Evolutionary conservation across 2,329 filamentous ascomycete genomes (phyloP).

Genomic region (Aureobasidium musti): DNA sequence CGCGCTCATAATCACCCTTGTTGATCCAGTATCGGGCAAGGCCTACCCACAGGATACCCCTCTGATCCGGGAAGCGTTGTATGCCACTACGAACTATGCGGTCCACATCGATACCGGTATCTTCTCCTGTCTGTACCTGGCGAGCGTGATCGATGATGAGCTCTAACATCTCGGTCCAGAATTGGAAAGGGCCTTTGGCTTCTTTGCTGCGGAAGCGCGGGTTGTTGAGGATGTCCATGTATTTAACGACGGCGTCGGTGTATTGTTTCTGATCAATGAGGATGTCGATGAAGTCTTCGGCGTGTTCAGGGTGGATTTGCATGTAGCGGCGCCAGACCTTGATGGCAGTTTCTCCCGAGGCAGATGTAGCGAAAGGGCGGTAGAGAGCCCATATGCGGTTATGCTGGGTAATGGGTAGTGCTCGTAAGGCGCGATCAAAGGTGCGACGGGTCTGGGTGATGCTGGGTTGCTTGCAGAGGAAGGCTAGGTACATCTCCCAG

Average conservation of each 20-base stretch:
- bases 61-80: conserved; percentile 84
- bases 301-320: conserved; percentile 93
- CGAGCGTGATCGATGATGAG: conserved; percentile 82
- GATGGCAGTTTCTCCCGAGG: conserved; percentile 84
- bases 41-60: conserved; percentile 92
- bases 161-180: conserved; percentile 98
- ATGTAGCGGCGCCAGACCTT: conserved; percentile 95
- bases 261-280: conserved; percentile 79
- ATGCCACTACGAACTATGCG: conserved; percentile 92
- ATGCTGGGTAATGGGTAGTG: conserved; percentile 91
- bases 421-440: conserved; percentile 89
- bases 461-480: conserved; percentile 87
- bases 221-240: conserved; percentile 91
- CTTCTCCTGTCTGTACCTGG: conserved; percentile 76
- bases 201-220: conserved; percentile 88
- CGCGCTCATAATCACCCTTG: conserved; percentile 86
- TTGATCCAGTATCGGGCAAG: conserved; percentile 97
- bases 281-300: conserved; percentile 92
- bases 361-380: conserved; percentile 85
- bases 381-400: conserved; percentile 94
- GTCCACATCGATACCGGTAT: conserved; percentile 85
- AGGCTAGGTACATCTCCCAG: conserved; percentile 96
- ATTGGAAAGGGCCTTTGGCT: conserved; percentile 90
- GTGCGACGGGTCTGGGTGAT: conserved; percentile 82
- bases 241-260: conserved; percentile 86